Evolutionary conservation across 2,329 filamentous ascomycete genomes (phyloP).

Genomic region (Aspergillus pseudonomiae): DNA sequence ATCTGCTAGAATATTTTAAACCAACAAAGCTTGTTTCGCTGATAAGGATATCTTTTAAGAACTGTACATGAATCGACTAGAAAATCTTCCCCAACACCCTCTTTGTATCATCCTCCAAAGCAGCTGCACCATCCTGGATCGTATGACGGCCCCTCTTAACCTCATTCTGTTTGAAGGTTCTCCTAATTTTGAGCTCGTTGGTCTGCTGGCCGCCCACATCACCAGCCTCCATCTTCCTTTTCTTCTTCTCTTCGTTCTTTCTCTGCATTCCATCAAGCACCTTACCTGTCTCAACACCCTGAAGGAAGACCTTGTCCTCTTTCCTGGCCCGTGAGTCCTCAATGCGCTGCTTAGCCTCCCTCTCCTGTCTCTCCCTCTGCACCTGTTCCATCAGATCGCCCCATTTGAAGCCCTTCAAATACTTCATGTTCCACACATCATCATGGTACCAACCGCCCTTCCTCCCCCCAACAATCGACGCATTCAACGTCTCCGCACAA

Average conservation of each 20-base stretch:
- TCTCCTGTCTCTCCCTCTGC: slow-evolving; percentile 45
- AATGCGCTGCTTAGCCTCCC: slow-evolving; percentile 45
- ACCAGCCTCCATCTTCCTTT: slow-evolving; percentile 26
- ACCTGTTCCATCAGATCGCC: slow-evolving; percentile 50
- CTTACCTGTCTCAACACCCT: slow-evolving; percentile 45
- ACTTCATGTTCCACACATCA: slow-evolving; percentile 52
- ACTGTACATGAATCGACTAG: slow-evolving; percentile 19
- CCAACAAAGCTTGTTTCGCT: slow-evolving; percentile 1
- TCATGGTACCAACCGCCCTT: slow-evolving; percentile 52
- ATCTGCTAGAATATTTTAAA: not conserved
- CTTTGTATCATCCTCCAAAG: slow-evolving; percentile 43
- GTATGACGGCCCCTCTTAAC: slow-evolving; percentile 32
- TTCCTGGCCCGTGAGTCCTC: slow-evolving; percentile 46
- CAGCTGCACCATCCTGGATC: slow-evolving; percentile 26
- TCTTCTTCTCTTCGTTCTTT: slow-evolving; percentile 46
- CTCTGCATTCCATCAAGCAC: slow-evolving; percentile 48
- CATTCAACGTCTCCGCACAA: slow-evolving; percentile 50
- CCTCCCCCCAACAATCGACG: slow-evolving; percentile 45
- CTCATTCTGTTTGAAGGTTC: slow-evolving; percentile 49
- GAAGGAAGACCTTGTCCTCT: slow-evolving; percentile 49
- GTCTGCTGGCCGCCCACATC: slow-evolving; percentile 19
- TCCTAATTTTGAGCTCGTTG: slow-evolving; percentile 29
- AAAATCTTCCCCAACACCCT: slow-evolving; percentile 52
- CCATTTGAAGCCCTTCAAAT: slow-evolving; percentile 48
- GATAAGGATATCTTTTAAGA: slow-evolving; percentile 10